Conservation (phyloP, 1,284 basidiomycete species). For the Puccinia sorghi region DNA sequence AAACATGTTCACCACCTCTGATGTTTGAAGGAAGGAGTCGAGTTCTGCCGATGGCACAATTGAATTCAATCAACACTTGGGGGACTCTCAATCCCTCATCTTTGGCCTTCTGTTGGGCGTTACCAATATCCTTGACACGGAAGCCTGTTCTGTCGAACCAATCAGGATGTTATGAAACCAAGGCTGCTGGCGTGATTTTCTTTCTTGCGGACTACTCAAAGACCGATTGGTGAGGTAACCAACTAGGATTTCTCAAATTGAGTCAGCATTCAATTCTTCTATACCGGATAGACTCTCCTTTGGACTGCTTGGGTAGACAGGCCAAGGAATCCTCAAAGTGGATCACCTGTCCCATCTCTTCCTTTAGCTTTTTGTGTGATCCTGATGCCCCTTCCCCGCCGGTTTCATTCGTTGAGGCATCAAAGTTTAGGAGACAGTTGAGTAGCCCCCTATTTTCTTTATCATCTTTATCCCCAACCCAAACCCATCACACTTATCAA, state of each 20-base stretch:
- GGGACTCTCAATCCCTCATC: slow-evolving; percentile 42
- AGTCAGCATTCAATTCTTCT: slow-evolving; percentile 3
- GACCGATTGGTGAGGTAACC: not conserved
- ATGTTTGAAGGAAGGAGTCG: not conserved
- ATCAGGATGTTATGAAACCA: slow-evolving; percentile 46
- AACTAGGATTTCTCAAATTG: slow-evolving; percentile 19
- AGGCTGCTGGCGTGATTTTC: slow-evolving; percentile 22
- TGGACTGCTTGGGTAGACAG: slow-evolving; percentile 16
- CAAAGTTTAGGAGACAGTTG: slow-evolving; percentile 24
- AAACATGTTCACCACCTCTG: too few species aligned
- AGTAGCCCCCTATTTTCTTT: not conserved
- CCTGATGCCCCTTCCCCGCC: not conserved
- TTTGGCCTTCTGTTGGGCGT: slow-evolving; percentile 9
- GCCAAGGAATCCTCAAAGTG: slow-evolving; percentile 43
- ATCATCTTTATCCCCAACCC: too few species aligned
- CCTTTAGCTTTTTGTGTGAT: slow-evolving; percentile 10
- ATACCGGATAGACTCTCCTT: not conserved
- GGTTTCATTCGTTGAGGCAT: slow-evolving; percentile 4
- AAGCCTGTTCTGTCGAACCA: slow-evolving; percentile 26
- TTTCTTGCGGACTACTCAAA: not conserved
- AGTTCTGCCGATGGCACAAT: not conserved
- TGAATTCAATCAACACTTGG: slow-evolving; percentile 47
- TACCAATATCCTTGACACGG: slow-evolving; percentile 16
- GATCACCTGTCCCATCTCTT: slow-evolving; percentile 25
- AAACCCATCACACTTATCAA: too few species aligned